These are phyloP conservation scores for Pythium dissimile DNA, from an alignment of 352 stramenopile genomes.

Conservation along the genomic window DNA sequence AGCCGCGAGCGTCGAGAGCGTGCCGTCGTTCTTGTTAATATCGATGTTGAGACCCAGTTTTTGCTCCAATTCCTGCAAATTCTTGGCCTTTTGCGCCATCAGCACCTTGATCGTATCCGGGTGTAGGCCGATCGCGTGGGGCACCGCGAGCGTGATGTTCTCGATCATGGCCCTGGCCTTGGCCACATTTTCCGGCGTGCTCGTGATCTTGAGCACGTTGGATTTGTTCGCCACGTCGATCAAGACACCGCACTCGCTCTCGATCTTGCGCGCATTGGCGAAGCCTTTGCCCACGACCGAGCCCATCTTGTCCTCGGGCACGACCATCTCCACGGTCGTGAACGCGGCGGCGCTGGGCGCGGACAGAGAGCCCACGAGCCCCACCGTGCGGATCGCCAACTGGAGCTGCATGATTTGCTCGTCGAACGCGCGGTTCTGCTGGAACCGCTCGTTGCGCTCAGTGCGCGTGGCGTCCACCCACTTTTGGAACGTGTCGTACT, in stretches of 20 bases:
- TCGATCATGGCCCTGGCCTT: slow-evolving; percentile 50
- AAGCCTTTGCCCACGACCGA: slow-evolving; percentile 65
- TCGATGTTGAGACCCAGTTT: slow-evolving; percentile 60
- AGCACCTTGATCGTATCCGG: slow-evolving; percentile 76
- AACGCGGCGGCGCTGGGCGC: slow-evolving; percentile 28
- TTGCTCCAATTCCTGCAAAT: slow-evolving; percentile 65
- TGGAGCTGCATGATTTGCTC: slow-evolving; percentile 52
- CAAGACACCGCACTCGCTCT: slow-evolving; percentile 52
- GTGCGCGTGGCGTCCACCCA: slow-evolving; percentile 48
- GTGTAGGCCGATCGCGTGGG: slow-evolving; percentile 66
- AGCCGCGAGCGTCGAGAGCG: slow-evolving; percentile 51
- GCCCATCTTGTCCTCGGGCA: slow-evolving; percentile 65
- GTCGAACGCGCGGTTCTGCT: slow-evolving; percentile 48
- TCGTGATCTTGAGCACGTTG: slow-evolving; percentile 57
- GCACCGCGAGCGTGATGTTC: slow-evolving; percentile 64
- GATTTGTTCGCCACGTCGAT: slow-evolving; percentile 60
- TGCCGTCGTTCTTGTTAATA: slow-evolving; percentile 63
- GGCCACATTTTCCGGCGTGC: slow-evolving; percentile 35
- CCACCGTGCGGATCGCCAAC: slow-evolving; percentile 41
- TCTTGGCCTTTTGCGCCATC: slow-evolving; percentile 71
- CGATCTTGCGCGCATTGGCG: slow-evolving; percentile 50
- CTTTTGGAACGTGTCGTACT: slow-evolving; percentile 54
- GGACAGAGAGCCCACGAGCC: slow-evolving; percentile 41
- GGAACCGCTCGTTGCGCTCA: slow-evolving; percentile 60
- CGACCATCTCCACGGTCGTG: slow-evolving; percentile 46